phyloP scores from a whole-genome alignment of 768 basidiomycete genomes.

The Mycena sanguinolenta region DNA sequence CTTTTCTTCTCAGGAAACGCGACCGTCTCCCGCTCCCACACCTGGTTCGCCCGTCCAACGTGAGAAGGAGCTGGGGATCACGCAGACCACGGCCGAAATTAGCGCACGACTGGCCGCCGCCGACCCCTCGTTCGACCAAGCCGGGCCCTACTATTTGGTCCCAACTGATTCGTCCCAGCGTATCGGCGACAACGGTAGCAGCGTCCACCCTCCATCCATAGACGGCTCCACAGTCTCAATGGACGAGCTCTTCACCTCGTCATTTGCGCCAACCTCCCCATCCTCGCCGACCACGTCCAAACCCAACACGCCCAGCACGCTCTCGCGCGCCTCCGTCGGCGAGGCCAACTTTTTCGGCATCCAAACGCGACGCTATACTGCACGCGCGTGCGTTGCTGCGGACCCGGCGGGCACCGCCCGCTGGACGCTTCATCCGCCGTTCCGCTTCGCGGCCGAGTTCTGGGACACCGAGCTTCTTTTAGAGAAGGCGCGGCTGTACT shows the following conservation, averaged over 20 bases:
- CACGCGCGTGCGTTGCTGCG: constrained; percentile 54
- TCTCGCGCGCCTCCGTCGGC: constrained; percentile 45
- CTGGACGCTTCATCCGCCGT: constrained; percentile 85
- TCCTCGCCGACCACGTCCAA: constrained; percentile 40
- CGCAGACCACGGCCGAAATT: constrained; percentile 68
- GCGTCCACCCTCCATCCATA: constrained; percentile 51
- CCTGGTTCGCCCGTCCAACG: constrained; percentile 51
- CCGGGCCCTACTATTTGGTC: constrained; percentile 71
- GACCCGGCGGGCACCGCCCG: constrained; percentile 61
- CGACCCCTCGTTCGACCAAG: constrained; percentile 38
- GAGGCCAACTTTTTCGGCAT: constrained; percentile 79
- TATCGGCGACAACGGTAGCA: constrained; percentile 76
- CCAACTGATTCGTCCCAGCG: constrained; percentile 78
- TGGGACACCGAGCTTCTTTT: constrained; percentile 86
- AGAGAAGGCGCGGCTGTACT: constrained; percentile 88
- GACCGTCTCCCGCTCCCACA: constrained; percentile 33
- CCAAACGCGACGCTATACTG: constrained; percentile 57
- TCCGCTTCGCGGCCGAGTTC: constrained; percentile 90
- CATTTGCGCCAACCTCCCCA: constrained; percentile 40
- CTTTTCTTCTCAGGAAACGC: constrained; percentile 48
- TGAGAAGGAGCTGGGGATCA: constrained; percentile 79
- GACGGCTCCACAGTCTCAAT: constrained; percentile 61
- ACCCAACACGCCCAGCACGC: constrained; percentile 40
- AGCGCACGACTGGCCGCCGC: constrained; percentile 42
- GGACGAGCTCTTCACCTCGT: constrained; percentile 75